Evolutionary conservation across 352 stramenopile genomes (phyloP), one percentile per base, ranked within the genome.

Genomic region (Aphanomyces astaci): DNA sequence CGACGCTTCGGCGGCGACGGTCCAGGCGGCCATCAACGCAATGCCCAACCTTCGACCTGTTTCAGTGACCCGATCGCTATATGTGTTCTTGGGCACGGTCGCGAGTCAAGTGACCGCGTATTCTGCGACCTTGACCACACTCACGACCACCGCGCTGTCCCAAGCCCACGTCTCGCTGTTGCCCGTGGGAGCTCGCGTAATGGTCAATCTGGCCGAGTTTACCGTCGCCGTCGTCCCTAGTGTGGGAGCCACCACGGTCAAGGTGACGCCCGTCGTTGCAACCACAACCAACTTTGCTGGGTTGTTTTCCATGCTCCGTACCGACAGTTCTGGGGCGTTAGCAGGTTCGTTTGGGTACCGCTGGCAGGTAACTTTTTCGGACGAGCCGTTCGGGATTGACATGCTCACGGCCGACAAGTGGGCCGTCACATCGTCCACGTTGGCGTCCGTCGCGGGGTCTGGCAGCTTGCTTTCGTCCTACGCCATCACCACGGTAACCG

Each of bases 351-450:
- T 70, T 46, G 84, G 84, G 3, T 92, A 91, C 60, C 67, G 80
- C 48, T 92, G 84, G 84, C 82, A 76, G 0, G 81, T 92, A 54
- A 79, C 77, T 0, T 92, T 91, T 52, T 48, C 66, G n/a, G 77
- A 79, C 3, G 74, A 85, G n/a, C 53, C 48, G 39, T 56, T 48
- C 10, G 30, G 60, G 11, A 77, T 3, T 43, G 73, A 39, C 31
- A 86, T 54, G 45, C 66, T 2, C 54, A 84, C 27, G 66, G 67
- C 11, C 48, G 45, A 15, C 82, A 85, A 32, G 76, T 82, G 22
- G 80, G 80, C 7, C 52, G 89, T 0, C 76, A 84, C 45, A 33
- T 92, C 5, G 22, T 87, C 84, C 32, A 79, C 73, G 0, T 52
- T 92, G 19, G 54, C 64, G 0, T 89, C 84, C 0, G 73, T 89